Conservation (phyloP, 2,329 filamentous ascomycete genomes). For the Tolypocladium album region DNA sequence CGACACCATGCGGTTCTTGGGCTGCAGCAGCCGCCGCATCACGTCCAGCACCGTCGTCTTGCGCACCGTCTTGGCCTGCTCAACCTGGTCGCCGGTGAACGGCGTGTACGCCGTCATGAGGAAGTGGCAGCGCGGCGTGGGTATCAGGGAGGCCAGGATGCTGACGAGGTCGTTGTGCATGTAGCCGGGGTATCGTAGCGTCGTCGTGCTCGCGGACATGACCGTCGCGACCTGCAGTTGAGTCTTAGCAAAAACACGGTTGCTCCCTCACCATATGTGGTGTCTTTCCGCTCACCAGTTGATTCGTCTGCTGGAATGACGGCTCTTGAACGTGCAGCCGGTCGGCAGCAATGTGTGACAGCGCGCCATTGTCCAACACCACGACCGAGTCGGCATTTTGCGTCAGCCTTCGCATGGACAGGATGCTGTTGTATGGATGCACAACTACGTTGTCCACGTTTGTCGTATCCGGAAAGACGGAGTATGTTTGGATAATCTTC, state of each 20-base stretch:
- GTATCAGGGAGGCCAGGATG: conserved; percentile 91
- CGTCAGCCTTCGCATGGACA: conserved; percentile 81
- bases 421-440: conserved; percentile 93
- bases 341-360: conserved; percentile 90
- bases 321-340: conserved; percentile 90
- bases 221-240: conserved; percentile 67
- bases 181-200: conserved; percentile 91
- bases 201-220: conserved; percentile 97
- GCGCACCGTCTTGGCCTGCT: conserved; percentile 92
- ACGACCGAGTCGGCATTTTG: conserved; percentile 97
- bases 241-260: neutral
- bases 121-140: conserved; percentile 94
- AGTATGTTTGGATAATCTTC: conserved; percentile 98
- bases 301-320: conserved; percentile 95
- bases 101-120: conserved; percentile 97
- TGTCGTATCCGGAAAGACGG: conserved; percentile 91
- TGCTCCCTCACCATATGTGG: neutral
- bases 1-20: conserved; percentile 98
- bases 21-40: conserved; percentile 89
- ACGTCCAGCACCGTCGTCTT: conserved; percentile 98
- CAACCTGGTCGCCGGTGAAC: conserved; percentile 91
- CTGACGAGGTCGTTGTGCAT: conserved; percentile 99
- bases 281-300: conserved; percentile 50
- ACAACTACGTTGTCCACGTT: conserved; percentile 86
- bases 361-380: conserved; percentile 88